Base-by-base conservation (phyloP, 2,329 filamentous ascomycete genomes). In the Colletotrichum cordylinicola region DNA sequence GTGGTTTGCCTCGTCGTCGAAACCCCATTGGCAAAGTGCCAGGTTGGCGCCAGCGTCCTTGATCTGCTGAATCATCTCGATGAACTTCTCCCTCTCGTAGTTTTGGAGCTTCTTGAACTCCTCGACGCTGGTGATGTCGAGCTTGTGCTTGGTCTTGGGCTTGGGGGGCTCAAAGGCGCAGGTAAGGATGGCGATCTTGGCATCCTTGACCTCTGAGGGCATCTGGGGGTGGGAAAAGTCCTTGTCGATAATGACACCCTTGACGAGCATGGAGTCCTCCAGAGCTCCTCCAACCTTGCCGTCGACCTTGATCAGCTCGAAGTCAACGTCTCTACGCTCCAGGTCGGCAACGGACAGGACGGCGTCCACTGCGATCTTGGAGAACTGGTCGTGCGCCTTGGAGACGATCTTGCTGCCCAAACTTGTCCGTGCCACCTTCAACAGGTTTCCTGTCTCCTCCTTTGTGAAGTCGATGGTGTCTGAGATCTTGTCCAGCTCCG, bases 161-260 rank as follows among this genome's bases (percentile, higher is more conserved):
- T 99, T 99, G 67, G 97, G 97, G 37, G 97, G 97, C 88, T 99
- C 97, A 84, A 99, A 99, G 6, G 97, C 96, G 85, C 97, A 99
- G 67, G 97, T 99, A 76, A 99, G 89, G 82, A 99, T 99, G 80
- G 97, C 97, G 82, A 99, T 93, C 90, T 98, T 98, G 83, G 97
- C 98, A 86, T 99, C 96, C 81, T 90, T 91, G 78, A 99, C 96
- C 86, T 98, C 96, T 67, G 94, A 95, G 13, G 97, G 97, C 97
- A 99, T 99, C 88, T 99, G 97, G 15, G 97, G 97, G 86, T 99
- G 97, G 43, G 97, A 98, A 86, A 99, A 99, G 88, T 99, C 98
- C 90, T 99, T 99, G 91, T 99, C 97, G 85, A 99, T 92, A 84
- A 99, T 98, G 79, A 99, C 97, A 84, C 97, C 97, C 88, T 98